Evolutionary conservation across 495 filamentous ascomycete species (phyloP).

Genomic region (Xylaria palmicola): DNA sequence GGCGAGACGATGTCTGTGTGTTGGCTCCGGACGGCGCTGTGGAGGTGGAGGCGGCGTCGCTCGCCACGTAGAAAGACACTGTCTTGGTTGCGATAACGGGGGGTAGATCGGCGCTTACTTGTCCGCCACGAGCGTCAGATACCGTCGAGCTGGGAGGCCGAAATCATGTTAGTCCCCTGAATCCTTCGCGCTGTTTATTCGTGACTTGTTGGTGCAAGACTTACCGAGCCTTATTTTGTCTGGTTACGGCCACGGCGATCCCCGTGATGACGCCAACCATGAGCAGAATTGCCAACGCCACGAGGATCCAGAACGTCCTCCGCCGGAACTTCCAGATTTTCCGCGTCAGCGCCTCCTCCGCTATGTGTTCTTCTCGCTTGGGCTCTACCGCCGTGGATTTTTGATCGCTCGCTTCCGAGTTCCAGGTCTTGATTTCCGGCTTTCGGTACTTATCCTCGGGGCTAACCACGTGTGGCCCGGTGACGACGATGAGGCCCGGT

Average conservation of each 20-base stretch:
- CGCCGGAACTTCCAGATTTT: not conserved
- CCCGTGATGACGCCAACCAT: constrained; percentile 18
- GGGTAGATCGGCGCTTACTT: constrained; percentile 14
- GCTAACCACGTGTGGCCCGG: constrained; percentile 12
- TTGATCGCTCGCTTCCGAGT: not conserved
- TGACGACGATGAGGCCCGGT: constrained; percentile 16
- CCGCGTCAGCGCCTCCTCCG: too few species aligned
- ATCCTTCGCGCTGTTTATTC: too few species aligned
- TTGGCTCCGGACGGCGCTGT: not conserved
- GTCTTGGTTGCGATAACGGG: constrained; percentile 9
- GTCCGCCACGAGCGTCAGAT: not conserved
- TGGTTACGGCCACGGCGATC: constrained; percentile 21
- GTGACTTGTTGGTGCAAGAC: not conserved
- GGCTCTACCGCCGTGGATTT: too few species aligned
- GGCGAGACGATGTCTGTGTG: not conserved
- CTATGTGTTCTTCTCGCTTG: too few species aligned
- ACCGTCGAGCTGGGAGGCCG: not conserved
- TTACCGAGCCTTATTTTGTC: constrained; percentile 12
- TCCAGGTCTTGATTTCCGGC: not conserved
- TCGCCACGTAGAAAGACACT: not conserved
- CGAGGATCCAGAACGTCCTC: not conserved
- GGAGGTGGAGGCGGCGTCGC: not conserved
- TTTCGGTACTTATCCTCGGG: constrained; percentile 5
- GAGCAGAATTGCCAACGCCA: constrained; percentile 1
- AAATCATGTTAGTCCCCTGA: not conserved